Evolutionary conservation across 1,139 yeast species (phyloP).

Genomic region (Suhomyces yuchorum): DNA sequence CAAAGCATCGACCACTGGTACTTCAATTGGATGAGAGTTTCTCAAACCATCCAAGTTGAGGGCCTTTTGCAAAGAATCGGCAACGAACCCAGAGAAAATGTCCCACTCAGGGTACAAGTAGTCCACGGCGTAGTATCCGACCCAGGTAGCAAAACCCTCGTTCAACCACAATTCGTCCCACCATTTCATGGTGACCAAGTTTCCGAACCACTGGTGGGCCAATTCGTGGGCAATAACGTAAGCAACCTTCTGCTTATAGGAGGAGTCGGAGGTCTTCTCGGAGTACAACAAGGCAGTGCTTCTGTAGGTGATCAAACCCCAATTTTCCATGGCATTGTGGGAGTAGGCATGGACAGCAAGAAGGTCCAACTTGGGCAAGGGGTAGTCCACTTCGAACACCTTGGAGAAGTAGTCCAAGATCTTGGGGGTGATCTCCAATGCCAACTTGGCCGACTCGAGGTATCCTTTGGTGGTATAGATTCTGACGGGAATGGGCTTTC

Average conservation of each 20-base stretch:
- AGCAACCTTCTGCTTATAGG: conserved; percentile 75
- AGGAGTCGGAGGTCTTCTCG: conserved; percentile 63
- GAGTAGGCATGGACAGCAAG: conserved; percentile 77
- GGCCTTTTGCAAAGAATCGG: conserved; percentile 70
- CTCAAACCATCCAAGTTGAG: conserved; percentile 70
- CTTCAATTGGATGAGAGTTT: conserved; percentile 84
- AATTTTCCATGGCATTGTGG: conserved; percentile 89
- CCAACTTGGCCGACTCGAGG: conserved; percentile 60
- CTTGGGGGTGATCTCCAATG: conserved; percentile 67
- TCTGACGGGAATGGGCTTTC: conserved; percentile 64
- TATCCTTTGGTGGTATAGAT: conserved; percentile 75
- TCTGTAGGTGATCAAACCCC: conserved; percentile 85
- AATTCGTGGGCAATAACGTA: conserved; percentile 89
- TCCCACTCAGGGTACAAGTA: conserved; percentile 84
- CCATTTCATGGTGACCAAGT: conserved; percentile 91
- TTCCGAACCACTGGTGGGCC: conserved; percentile 95
- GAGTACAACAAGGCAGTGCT: conserved; percentile 72
- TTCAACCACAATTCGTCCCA: conserved; percentile 94
- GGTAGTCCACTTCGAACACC: conserved; percentile 66
- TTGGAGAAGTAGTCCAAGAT: conserved; percentile 66
- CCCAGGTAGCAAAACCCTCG: conserved; percentile 90
- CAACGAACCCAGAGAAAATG: conserved; percentile 74
- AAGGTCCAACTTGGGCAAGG: conserved; percentile 73
- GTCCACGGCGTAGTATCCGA: conserved; percentile 80
- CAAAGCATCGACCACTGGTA: conserved; percentile 76